These are phyloP conservation scores for Colletotrichum sp. DNA, from an alignment of 2,329 filamentous ascomycete species.

Conservation along the genomic window DNA sequence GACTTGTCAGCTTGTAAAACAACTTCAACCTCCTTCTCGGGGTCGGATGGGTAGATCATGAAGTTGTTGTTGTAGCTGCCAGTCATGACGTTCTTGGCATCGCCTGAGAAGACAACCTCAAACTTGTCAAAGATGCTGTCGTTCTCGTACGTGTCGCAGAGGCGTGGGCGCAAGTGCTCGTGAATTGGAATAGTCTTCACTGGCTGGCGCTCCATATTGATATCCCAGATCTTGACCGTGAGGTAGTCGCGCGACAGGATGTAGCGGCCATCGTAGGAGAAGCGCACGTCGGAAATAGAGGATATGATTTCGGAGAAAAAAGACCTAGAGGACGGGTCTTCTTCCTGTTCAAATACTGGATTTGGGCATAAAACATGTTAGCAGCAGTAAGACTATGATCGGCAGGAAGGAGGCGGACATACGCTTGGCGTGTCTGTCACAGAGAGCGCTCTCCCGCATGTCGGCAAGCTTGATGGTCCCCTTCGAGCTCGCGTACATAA, in stretches of 20 bases:
- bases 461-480: conserved; percentile 98
- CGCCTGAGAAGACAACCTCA: conserved; percentile 97
- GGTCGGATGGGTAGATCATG: conserved; percentile 99
- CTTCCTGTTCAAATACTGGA: conserved; percentile 96
- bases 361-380: not conserved
- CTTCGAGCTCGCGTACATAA: conserved; percentile 99
- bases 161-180: conserved; percentile 89
- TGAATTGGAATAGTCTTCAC: conserved; percentile 99
- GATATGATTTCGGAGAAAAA: conserved; percentile 99
- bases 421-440: conserved; percentile 96
- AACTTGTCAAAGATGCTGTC: conserved; percentile 99
- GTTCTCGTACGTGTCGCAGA: conserved; percentile 99
- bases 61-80: conserved; percentile 99
- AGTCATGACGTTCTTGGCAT: conserved; percentile 99
- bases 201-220: conserved; percentile 97
- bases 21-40: conserved; percentile 95
- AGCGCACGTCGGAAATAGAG: conserved; percentile 97
- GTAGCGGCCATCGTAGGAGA: conserved; percentile 94
- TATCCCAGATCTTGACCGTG: conserved; percentile 99
- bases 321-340: conserved; percentile 93
- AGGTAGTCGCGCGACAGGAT: conserved; percentile 97
- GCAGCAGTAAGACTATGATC: not conserved
- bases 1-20: conserved; percentile 98
- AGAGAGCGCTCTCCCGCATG: conserved; percentile 96
- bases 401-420: conserved; percentile 39